phyloP scores from a whole-genome alignment of 306 rosid species.

The Elaeagnus macrophylla region DNA sequence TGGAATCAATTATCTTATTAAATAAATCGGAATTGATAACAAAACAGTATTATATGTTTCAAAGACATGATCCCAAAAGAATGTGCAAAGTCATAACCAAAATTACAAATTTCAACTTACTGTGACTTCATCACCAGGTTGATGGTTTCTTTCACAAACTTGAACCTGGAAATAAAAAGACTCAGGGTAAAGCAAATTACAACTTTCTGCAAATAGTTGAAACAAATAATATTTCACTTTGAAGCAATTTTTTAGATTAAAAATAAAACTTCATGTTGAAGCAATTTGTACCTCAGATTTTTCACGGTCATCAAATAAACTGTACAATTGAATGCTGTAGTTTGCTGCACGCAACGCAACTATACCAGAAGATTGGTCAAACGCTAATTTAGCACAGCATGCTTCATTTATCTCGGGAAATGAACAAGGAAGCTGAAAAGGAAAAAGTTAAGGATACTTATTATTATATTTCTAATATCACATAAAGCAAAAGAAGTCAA shows the following conservation, averaged over 20 bases:
- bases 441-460: not conserved
- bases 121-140: constrained; percentile 84
- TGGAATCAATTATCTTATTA: constrained; percentile 27
- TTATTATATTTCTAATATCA: constrained; percentile 12
- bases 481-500: constrained; percentile 10
- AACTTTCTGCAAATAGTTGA: not conserved
- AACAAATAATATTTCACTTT: no score
- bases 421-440: constrained; percentile 57
- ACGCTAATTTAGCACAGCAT: constrained; percentile 44
- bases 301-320: constrained; percentile 74
- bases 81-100: not conserved
- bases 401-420: constrained; percentile 41
- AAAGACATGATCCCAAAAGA: not conserved
- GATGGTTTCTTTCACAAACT: constrained; percentile 94
- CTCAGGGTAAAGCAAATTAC: constrained; percentile 7
- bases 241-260: not conserved
- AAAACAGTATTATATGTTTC: not conserved
- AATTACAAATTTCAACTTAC: constrained; percentile 38
- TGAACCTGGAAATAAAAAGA: constrained; percentile 53
- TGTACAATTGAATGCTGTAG: constrained; percentile 76
- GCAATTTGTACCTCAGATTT: constrained; percentile 55
- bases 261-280: not conserved
- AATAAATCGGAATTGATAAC: constrained; percentile 4
- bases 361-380: constrained; percentile 58
- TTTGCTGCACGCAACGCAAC: constrained; percentile 74